Conservation (phyloP, 495 filamentous ascomycete species). For the Cairneyella variabilis region DNA sequence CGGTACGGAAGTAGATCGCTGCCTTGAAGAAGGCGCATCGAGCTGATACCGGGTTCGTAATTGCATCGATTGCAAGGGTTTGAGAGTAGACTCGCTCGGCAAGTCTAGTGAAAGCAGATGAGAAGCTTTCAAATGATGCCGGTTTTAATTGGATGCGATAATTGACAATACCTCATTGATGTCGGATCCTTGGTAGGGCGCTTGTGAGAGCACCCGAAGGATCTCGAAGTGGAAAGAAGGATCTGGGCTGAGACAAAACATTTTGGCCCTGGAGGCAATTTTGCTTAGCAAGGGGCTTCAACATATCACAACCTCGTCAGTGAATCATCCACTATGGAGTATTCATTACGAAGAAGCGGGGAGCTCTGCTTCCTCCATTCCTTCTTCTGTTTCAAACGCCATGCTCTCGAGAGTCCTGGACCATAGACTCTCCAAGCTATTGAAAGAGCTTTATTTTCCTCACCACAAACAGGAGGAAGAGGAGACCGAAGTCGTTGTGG, state of each 20-base stretch:
- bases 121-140: conserved; percentile 34
- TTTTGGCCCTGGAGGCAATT: too few relatives aligned
- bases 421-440: too few relatives aligned
- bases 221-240: conserved; percentile 33
- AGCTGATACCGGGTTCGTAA: conserved; percentile 28
- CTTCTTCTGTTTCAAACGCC: too few relatives aligned
- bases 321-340: too few relatives aligned
- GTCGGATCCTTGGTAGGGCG: conserved; percentile 33
- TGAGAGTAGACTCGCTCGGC: conserved; percentile 25
- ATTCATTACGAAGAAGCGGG: too few relatives aligned
- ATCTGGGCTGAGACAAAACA: conserved; percentile 16
- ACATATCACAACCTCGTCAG: too few relatives aligned
- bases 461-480: too few relatives aligned
- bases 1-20: conserved; percentile 39
- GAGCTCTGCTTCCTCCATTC: too few relatives aligned
- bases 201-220: conserved; percentile 26
- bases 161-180: conserved; percentile 34
- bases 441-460: too few relatives aligned
- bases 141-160: conserved; percentile 31
- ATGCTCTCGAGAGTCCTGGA: too few relatives aligned
- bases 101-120: conserved; percentile 30
- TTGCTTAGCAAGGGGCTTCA: too few relatives aligned
- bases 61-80: conserved; percentile 3
- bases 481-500: too few relatives aligned
- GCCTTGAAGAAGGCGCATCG: conserved; percentile 34